These are phyloP conservation scores for Thyridium curvatum DNA, from an alignment of 2,329 filamentous ascomycete genomes.

Conservation along the genomic window DNA sequence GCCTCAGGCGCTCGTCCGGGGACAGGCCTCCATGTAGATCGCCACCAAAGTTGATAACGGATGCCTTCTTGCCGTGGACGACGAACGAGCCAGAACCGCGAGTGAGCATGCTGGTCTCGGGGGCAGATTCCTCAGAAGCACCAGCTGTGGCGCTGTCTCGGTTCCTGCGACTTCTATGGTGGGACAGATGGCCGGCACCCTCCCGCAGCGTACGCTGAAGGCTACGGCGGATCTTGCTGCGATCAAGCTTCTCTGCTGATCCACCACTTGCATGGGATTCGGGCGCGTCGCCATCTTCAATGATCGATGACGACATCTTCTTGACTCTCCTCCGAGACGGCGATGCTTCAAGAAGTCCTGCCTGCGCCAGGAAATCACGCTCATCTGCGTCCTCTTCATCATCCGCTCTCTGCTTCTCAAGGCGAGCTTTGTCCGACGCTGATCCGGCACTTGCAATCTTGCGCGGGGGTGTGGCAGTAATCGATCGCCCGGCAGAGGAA, in stretches of 20 bases:
- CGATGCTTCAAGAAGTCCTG: conserved; percentile 51
- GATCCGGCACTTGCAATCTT: conserved; percentile 20
- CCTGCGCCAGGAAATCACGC: conserved; percentile 59
- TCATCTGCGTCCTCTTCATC: conserved; percentile 60
- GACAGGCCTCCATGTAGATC: conserved; percentile 71
- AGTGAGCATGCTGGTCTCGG: conserved; percentile 61
- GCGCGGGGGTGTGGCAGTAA: conserved; percentile 23
- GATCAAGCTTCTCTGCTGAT: conserved; percentile 43
- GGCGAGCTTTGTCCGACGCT: conserved; percentile 18
- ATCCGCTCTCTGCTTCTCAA: conserved; percentile 20
- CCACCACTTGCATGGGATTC: no score
- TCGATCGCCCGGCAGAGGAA: conserved; percentile 27
- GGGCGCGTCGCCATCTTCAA: conserved; percentile 16
- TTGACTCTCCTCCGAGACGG: conserved; percentile 16
- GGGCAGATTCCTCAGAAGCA: conserved; percentile 17
- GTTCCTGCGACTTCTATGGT: conserved; percentile 68
- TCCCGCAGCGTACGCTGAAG: conserved; percentile 87
- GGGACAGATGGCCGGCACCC: conserved; percentile 58
- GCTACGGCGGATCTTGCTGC: conserved; percentile 72
- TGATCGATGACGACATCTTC: conserved; percentile 26
- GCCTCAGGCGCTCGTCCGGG: conserved; percentile 64
- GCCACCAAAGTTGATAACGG: conserved; percentile 91
- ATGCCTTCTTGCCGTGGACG: conserved; percentile 95
- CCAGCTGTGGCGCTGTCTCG: conserved; percentile 64
- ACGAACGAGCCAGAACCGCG: conserved; percentile 86